Percentiles rank a stretch among this genome's conserved stretches.
These are phyloP conservation scores for Alternaria arbusti DNA, from an alignment of 2,329 filamentous ascomycete genomes.

Conservation along the genomic window DNA sequence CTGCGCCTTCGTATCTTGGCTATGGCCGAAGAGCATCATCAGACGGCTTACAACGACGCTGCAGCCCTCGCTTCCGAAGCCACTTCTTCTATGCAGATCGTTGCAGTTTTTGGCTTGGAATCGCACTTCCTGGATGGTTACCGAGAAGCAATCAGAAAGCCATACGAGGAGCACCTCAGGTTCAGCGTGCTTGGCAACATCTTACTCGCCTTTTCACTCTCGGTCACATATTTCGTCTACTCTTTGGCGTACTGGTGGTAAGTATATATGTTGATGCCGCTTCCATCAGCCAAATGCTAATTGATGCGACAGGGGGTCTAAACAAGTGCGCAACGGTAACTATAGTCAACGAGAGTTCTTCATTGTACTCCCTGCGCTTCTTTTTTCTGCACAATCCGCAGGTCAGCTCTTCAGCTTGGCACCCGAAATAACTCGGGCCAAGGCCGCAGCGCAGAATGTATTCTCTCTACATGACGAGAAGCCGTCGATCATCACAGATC, in stretches of 20 bases:
- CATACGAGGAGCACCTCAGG: conserved; percentile 49
- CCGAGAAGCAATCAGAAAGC: conserved; percentile 45
- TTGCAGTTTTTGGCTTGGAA: conserved; percentile 53
- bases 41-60: conserved; percentile 68
- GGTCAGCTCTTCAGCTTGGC: conserved; percentile 56
- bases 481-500: conserved; percentile 46
- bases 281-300: not conserved
- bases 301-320: conserved; percentile 42
- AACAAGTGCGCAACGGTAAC: conserved; percentile 52
- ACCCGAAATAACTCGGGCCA: conserved; percentile 54
- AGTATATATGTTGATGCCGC: conserved; percentile 10
- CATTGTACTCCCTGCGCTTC: conserved; percentile 53
- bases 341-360: conserved; percentile 54
- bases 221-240: conserved; percentile 57
- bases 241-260: conserved; percentile 58
- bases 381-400: conserved; percentile 56
- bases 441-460: conserved; percentile 53
- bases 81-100: conserved; percentile 69
- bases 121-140: conserved; percentile 49
- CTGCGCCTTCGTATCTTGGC: conserved; percentile 57
- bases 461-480: conserved; percentile 51
- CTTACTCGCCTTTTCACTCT: conserved; percentile 53
- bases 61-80: conserved; percentile 71
- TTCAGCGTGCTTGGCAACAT: conserved; percentile 52
- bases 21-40: conserved; percentile 67